Evolutionary conservation across 345 rosid genomes (phyloP).

Genomic region (Eucalyptus albens): DNA sequence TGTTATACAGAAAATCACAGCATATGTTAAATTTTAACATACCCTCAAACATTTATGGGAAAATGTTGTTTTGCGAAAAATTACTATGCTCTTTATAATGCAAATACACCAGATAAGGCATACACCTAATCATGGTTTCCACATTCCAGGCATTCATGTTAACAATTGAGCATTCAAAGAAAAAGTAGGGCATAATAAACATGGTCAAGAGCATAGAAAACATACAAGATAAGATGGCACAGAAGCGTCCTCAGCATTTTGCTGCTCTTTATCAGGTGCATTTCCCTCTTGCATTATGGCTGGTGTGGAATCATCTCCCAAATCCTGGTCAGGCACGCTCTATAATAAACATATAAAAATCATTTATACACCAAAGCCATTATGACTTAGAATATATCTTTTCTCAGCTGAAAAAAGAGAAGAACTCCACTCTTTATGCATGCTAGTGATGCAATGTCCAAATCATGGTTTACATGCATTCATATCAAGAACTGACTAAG

Average conservation of each 20-base stretch:
- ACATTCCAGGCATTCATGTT: neutral
- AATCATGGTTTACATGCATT: neutral
- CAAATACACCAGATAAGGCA: neutral
- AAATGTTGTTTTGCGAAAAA: neutral
- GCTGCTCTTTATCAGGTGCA: constrained; percentile 3
- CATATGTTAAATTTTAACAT: neutral
- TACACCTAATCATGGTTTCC: neutral
- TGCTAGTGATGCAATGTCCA: neutral
- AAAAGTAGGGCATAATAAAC: neutral
- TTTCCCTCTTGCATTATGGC: constrained; percentile 13
- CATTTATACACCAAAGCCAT: neutral
- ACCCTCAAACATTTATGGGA: neutral
- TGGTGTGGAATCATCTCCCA: neutral
- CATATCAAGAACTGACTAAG: neutral
- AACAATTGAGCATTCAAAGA: neutral
- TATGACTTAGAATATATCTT: neutral
- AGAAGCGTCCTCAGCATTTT: neutral
- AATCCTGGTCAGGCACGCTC: neutral
- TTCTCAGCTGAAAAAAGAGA: neutral
- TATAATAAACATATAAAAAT: neutral
- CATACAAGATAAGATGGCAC: neutral
- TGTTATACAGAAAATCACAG: neutral
- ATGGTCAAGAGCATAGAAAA: neutral
- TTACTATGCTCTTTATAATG: neutral
- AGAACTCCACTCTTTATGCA: neutral